Evolutionary conservation across 805 yeast species (phyloP).

Genomic region (Millerozyma acaciae): DNA sequence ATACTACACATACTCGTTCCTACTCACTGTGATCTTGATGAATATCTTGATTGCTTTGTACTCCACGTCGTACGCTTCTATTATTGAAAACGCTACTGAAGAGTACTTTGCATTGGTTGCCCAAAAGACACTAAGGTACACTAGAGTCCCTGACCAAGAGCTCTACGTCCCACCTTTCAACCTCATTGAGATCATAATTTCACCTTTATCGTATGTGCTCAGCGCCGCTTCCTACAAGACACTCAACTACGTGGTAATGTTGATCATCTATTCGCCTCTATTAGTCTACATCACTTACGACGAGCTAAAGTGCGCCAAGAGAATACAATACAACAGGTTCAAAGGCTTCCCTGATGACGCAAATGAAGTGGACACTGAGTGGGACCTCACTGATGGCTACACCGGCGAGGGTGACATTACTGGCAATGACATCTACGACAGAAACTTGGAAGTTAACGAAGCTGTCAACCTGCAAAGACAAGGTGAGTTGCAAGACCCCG

Average conservation of each 20-base stretch:
- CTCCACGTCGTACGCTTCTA: slow-evolving; percentile 77
- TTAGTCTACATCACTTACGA: slow-evolving; percentile 55
- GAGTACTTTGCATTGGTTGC: slow-evolving; percentile 84
- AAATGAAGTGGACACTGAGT: slow-evolving; percentile 70
- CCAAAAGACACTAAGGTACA: slow-evolving; percentile 75
- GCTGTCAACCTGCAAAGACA: slow-evolving; percentile 47
- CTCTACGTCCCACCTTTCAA: slow-evolving; percentile 85
- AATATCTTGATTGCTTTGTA: slow-evolving; percentile 82
- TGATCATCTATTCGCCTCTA: slow-evolving; percentile 64
- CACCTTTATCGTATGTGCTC: slow-evolving; percentile 32
- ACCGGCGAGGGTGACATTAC: slow-evolving; percentile 29
- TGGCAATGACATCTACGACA: slow-evolving; percentile 36
- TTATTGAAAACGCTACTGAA: slow-evolving; percentile 77
- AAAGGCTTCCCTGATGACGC: slow-evolving; percentile 70
- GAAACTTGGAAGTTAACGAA: slow-evolving; percentile 34
- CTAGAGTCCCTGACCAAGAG: slow-evolving; percentile 84
- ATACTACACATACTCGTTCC: slow-evolving; percentile 73
- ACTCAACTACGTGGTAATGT: slow-evolving; percentile 57
- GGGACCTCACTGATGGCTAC: slow-evolving; percentile 81
- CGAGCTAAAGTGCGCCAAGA: slow-evolving; percentile 64
- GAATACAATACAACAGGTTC: slow-evolving; percentile 68
- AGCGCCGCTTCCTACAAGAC: slow-evolving; percentile 28
- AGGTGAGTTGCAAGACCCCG: slow-evolving; percentile 69
- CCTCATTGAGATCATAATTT: slow-evolving; percentile 52
- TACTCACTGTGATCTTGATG: slow-evolving; percentile 69